These are phyloP conservation scores for Santalum album DNA, from an alignment of 164 flowering plant genomes.

Conservation along the genomic window DNA sequence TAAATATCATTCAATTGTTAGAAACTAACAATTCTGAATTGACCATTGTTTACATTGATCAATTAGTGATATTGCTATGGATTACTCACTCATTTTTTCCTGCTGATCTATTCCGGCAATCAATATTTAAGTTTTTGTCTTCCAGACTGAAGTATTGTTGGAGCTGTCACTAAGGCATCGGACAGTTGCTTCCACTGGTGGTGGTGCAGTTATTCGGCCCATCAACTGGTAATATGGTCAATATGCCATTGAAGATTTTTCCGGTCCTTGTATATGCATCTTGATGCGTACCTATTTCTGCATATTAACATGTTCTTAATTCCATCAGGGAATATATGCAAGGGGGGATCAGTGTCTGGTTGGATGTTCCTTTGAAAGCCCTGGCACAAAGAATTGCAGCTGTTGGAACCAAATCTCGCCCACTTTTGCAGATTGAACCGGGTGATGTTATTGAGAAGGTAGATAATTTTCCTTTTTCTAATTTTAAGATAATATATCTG, in stretches of 20 bases:
- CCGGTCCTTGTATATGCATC: background rate
- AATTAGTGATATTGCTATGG: no score
- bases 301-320: background rate
- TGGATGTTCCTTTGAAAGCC: slow-evolving; percentile 69
- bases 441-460: slow-evolving; percentile 1
- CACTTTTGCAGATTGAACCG: background rate
- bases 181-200: slow-evolving; percentile 87
- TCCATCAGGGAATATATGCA: slow-evolving; percentile 69
- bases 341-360: slow-evolving; percentile 76
- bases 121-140: slow-evolving; percentile 4
- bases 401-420: slow-evolving; percentile 2
- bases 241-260: background rate
- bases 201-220: slow-evolving; percentile 81
- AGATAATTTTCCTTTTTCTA: no score
- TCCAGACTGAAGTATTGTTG: slow-evolving; percentile 60
- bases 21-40: no score
- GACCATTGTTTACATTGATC: no score
- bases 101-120: background rate
- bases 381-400: slow-evolving; percentile 4
- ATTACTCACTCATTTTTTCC: background rate
- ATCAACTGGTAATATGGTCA: slow-evolving; percentile 52
- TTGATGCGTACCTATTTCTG: background rate
- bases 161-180: slow-evolving; percentile 56
- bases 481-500: background rate
- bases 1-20: no score